A percentile compares a stretch with the other conserved stretches of the same genome.
Evolutionary conservation across 192 early-diverging fungal genomes (phyloP).

Genomic region (Coemansia sp.): DNA sequence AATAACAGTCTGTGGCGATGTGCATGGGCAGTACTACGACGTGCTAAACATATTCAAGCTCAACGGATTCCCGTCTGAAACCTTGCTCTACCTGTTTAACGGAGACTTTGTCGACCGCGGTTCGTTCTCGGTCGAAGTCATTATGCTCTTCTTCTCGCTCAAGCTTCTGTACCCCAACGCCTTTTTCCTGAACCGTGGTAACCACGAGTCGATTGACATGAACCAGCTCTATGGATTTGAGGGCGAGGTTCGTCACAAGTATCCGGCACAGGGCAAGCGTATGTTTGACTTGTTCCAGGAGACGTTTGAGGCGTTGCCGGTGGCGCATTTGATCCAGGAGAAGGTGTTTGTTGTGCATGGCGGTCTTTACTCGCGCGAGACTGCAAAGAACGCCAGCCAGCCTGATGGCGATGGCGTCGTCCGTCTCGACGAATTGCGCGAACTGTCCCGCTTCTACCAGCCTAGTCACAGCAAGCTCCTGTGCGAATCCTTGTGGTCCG

Average conservation of each 20-base stretch:
- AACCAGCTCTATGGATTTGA: slow-evolving; percentile 99
- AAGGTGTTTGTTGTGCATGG: slow-evolving; percentile 98
- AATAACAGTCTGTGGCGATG: slow-evolving; percentile 96
- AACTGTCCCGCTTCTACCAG: slow-evolving; percentile 83
- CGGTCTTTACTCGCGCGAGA: slow-evolving; percentile 87
- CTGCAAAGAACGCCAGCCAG: slow-evolving; percentile 41
- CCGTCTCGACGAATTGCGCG: slow-evolving; percentile 86
- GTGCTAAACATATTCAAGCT: slow-evolving; percentile 92
- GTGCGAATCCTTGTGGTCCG: slow-evolving; percentile 97
- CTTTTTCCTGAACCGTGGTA: slow-evolving; percentile 90
- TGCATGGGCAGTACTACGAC: slow-evolving; percentile 99
- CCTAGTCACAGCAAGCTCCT: slow-evolving; percentile 74
- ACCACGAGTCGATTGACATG: slow-evolving; percentile 99
- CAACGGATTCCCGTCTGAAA: slow-evolving; percentile 85
- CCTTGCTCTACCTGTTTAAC: slow-evolving; percentile 90
- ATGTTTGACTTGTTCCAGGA: slow-evolving; percentile 95
- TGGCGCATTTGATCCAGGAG: slow-evolving; percentile 87
- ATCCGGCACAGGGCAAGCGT: slow-evolving; percentile 64
- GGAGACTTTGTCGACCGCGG: slow-evolving; percentile 99
- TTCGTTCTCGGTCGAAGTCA: slow-evolving; percentile 96
- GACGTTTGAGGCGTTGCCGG: slow-evolving; percentile 90
- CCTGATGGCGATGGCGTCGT: slow-evolving; percentile 63
- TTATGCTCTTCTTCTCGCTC: slow-evolving; percentile 87
- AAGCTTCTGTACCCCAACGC: slow-evolving; percentile 86
- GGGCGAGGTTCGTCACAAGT: slow-evolving; percentile 96